phyloP scores from a whole-genome alignment of 2,329 filamentous ascomycete species.

The Xenoacremonium recifei region DNA sequence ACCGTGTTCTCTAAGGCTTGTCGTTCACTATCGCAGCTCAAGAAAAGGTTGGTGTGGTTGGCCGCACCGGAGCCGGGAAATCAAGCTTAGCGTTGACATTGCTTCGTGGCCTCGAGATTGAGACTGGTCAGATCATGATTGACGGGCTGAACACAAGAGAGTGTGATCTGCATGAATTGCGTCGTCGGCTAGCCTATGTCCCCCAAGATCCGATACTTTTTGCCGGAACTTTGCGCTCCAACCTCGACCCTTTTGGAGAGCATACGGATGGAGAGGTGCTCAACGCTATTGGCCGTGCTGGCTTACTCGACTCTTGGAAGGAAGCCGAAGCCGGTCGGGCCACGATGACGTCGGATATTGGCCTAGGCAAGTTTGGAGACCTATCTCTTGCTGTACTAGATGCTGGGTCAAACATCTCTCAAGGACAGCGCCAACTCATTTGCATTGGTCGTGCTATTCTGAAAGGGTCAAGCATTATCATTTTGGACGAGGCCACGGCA shows the following conservation, averaged over 20 bases:
- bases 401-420: conserved; percentile 7
- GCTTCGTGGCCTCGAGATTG: conserved; percentile 6
- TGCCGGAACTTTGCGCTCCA: conserved; percentile 79
- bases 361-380: neutral
- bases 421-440: conserved; percentile 12
- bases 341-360: neutral
- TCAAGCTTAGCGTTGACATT: conserved; percentile 36
- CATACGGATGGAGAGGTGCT: conserved; percentile 9
- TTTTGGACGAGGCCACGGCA: conserved; percentile 6
- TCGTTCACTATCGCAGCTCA: conserved; percentile 75
- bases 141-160: conserved; percentile 78
- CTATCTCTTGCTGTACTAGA: neutral
- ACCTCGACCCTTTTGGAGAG: conserved; percentile 75
- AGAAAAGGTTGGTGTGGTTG: conserved; percentile 93
- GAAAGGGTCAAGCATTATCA: conserved; percentile 8
- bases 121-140: conserved; percentile 71
- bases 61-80: conserved; percentile 87
- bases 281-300: conserved; percentile 9
- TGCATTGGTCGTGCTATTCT: conserved; percentile 11
- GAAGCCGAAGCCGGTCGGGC: neutral
- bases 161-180: conserved; percentile 79
- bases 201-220: conserved; percentile 88
- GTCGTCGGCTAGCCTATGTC: conserved; percentile 85
- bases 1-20: conserved; percentile 73
- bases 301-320: neutral